These are phyloP conservation scores for Ceratonia siliqua DNA, from an alignment of 306 rosid species.

Conservation along the genomic window DNA sequence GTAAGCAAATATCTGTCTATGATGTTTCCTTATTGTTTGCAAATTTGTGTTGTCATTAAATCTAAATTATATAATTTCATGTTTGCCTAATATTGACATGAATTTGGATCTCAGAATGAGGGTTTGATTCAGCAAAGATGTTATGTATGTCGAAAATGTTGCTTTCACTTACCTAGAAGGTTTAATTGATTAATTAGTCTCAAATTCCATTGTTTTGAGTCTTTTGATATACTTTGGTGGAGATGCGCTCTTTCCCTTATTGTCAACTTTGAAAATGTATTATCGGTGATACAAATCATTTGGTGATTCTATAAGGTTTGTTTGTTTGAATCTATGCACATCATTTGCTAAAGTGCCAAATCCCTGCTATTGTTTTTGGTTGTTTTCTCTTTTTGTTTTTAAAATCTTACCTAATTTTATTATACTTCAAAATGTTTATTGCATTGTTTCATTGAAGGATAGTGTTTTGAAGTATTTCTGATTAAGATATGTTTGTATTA, in stretches of 20 bases:
- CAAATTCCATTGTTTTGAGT: constrained; percentile 1
- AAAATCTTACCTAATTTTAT: not conserved
- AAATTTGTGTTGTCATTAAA: constrained; percentile 21
- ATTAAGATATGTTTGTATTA: not conserved
- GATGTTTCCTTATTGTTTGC: constrained; percentile 16
- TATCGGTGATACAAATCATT: constrained; percentile 8
- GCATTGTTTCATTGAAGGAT: constrained; percentile 8
- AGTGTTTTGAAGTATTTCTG: not conserved
- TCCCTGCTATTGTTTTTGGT: not conserved
- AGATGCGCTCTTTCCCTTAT: constrained; percentile 17
- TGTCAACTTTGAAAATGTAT: not conserved
- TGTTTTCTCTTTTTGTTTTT: not conserved
- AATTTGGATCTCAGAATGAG: constrained; percentile 6
- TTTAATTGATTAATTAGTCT: too few relatives aligned
- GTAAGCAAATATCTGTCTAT: constrained; percentile 49
- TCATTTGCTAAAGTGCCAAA: constrained; percentile 2
- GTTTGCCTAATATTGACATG: constrained; percentile 5
- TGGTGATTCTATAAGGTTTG: constrained; percentile 11
- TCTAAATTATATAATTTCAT: constrained; percentile 3
- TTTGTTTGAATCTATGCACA: constrained; percentile 3
- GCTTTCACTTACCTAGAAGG: not conserved
- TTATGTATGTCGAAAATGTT: not conserved
- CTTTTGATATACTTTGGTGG: not conserved
- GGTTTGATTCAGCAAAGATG: constrained; percentile 15
- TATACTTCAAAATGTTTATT: constrained; percentile 13